Evolutionary conservation across 1,139 yeast species (phyloP).

Genomic region (Pichia sp.): DNA sequence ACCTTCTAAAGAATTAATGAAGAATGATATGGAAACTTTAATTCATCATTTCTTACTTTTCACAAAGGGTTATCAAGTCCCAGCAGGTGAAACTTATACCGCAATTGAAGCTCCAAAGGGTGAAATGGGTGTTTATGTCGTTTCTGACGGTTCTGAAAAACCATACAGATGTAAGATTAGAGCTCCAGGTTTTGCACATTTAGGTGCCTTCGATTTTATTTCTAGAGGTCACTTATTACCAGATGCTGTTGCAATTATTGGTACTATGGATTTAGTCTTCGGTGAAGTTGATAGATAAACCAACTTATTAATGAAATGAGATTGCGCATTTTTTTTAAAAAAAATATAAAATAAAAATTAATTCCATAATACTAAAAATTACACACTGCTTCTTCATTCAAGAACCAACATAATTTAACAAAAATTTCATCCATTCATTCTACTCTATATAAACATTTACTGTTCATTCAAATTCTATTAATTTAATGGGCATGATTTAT

Average conservation of each 20-base stretch:
- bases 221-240: conserved; percentile 84
- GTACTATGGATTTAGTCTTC: conserved; percentile 92
- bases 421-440: conserved; percentile 4
- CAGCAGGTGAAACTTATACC: conserved; percentile 87
- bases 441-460: background rate
- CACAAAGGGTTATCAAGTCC: conserved; percentile 86
- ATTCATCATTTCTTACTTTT: conserved; percentile 84
- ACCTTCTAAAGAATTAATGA: conserved; percentile 78
- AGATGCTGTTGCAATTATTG: conserved; percentile 90
- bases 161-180: conserved; percentile 91
- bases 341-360: background rate
- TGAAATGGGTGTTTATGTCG: conserved; percentile 89
- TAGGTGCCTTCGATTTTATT: conserved; percentile 83
- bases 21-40: conserved; percentile 89
- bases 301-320: background rate
- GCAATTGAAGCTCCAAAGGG: conserved; percentile 96
- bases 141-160: conserved; percentile 84
- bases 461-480: no score
- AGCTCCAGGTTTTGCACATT: conserved; percentile 89
- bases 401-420: background rate
- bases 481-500: no score
- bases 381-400: background rate
- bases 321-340: no score
- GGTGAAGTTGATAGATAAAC: conserved; percentile 88
- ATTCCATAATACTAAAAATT: background rate